Evolutionary conservation across 2,329 filamentous ascomycete species (phyloP).

Genomic region (Alternaria ventricosa): DNA sequence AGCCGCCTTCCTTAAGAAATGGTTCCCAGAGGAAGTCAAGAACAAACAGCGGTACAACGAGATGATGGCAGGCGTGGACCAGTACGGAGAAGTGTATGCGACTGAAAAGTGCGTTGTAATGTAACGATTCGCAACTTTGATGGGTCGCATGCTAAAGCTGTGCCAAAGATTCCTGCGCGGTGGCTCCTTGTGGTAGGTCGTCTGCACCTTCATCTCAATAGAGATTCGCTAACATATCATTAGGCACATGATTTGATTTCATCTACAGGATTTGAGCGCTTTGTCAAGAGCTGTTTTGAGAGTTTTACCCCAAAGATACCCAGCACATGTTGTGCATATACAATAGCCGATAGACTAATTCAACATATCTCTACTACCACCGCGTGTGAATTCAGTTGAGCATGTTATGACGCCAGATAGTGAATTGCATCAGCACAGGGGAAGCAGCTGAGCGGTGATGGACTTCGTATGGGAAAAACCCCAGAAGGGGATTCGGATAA

Average conservation of each 20-base stretch:
- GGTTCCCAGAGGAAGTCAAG: conserved; percentile 77
- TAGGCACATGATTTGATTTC: neutral
- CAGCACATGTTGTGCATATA: neutral
- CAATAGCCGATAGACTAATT: neutral
- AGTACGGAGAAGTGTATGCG: conserved; percentile 71
- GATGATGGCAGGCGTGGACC: conserved; percentile 73
- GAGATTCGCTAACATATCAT: neutral
- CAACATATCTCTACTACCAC: neutral
- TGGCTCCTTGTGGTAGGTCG: conserved; percentile 19
- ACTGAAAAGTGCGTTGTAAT: conserved; percentile 65
- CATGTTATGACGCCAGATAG: neutral
- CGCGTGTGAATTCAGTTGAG: neutral
- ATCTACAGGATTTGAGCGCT: neutral
- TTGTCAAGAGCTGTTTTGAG: neutral
- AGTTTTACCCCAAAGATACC: neutral
- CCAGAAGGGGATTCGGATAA: neutral
- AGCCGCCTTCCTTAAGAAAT: conserved; percentile 72
- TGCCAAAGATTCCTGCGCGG: conserved; percentile 23
- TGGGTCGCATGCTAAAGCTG: neutral
- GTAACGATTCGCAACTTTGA: conserved; percentile 42
- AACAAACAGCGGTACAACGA: conserved; percentile 71
- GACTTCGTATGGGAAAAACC: neutral
- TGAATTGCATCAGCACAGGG: neutral
- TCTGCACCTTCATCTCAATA: neutral
- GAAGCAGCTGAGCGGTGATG: neutral